phyloP scores from a whole-genome alignment of 768 basidiomycete species.

The Lentinula guzmanii region DNA sequence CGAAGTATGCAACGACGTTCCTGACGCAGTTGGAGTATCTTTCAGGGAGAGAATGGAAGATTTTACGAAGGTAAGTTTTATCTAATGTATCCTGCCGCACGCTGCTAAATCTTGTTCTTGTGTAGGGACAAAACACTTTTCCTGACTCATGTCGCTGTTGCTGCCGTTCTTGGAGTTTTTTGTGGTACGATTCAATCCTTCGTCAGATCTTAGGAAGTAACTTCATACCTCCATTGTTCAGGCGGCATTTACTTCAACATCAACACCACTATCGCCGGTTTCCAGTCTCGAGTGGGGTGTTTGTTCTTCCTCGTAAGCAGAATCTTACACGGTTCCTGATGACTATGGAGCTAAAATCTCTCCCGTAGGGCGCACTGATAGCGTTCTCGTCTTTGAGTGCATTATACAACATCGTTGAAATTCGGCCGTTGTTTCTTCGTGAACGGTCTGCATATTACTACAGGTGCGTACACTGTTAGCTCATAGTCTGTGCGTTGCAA shows the following conservation, averaged over 20 bases:
- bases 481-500: not conserved
- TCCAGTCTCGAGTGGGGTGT: slow-evolving; percentile 90
- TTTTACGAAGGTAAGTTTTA: slow-evolving; percentile 48
- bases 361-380: slow-evolving; percentile 70
- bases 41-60: slow-evolving; percentile 81
- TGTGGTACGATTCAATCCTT: slow-evolving; percentile 48
- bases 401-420: slow-evolving; percentile 80
- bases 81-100: too few species aligned
- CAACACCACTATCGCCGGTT: slow-evolving; percentile 77
- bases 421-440: slow-evolving; percentile 81
- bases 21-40: slow-evolving; percentile 86
- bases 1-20: slow-evolving; percentile 66
- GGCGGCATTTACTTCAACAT: slow-evolving; percentile 87
- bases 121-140: slow-evolving; percentile 76
- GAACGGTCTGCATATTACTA: slow-evolving; percentile 86
- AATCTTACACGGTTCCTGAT: not conserved
- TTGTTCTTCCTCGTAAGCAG: slow-evolving; percentile 80
- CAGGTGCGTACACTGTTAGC: slow-evolving; percentile 39
- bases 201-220: not conserved
- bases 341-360: not conserved
- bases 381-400: slow-evolving; percentile 91
- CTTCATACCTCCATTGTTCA: slow-evolving; percentile 14
- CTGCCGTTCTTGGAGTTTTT: slow-evolving; percentile 77
- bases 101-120: not conserved
- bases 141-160: slow-evolving; percentile 67